Base-by-base conservation (phyloP, 805 yeast species). In the Nakazawaea peltata region DNA sequence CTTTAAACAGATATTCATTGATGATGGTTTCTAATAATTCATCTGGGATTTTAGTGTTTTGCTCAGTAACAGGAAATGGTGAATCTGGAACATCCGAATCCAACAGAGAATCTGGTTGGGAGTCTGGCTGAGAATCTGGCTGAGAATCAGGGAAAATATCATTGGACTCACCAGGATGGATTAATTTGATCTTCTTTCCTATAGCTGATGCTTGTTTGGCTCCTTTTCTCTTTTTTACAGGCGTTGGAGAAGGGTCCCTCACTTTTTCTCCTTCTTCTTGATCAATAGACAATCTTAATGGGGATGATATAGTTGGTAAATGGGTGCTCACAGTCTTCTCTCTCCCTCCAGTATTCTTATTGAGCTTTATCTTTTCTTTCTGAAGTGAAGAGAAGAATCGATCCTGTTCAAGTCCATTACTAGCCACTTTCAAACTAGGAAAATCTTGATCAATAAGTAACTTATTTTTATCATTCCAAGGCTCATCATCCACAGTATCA, bases 221-320 rank as follows among this genome's bases (percentile, higher is more conserved):
- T 25, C 7, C n/a, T 15, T 8, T 7, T 13, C 24, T 34, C 11
- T 30, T 23, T 21, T 23, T 30, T 4, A 19, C 3, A 5, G 37
- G 37, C 5, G 37, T 34, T n/a, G 37, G 37, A 10, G 37, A 34
- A 7, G 32, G 18, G 8, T 34, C 37, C 24, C 37, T 25, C n/a
- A 17, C 13, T 8, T 5, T 14, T 13, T 28, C 31, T 12, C 4
- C 31, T 8, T 12, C 14, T 15, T 27, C 30, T 12, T 8, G 11
- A 5, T 15, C 27, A 8, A 13, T 13, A 8, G 27, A 6, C 27
- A 25, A 9, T 11, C 13, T 9, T 9, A 13, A 6, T 13, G 7
- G 13, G 24, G n/a, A 29, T n/a, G 25, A 12, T 10, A 12, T 12
- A 10, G 8, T 19, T 12, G 16, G 7, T 14, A 11, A 4, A 7